Conservation (phyloP, 768 basidiomycete species). For the Pisolithus marmoratus region DNA sequence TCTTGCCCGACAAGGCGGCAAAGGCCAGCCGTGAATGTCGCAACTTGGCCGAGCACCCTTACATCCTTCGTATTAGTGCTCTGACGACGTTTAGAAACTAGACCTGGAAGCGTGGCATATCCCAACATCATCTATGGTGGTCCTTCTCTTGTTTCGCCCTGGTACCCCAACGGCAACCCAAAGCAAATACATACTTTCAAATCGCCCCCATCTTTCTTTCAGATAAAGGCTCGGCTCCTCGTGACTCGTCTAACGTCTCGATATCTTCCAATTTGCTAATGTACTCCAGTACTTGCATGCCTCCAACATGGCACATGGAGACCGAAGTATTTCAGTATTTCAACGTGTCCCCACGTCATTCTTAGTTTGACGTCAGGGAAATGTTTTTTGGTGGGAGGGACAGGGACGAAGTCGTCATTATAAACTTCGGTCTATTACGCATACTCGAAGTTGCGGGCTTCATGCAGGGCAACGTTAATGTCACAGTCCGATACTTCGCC, state of each 20-base stretch:
- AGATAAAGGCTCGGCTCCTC: slow-evolving; percentile 10
- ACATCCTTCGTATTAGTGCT: background rate
- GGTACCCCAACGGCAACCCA: slow-evolving; percentile 19
- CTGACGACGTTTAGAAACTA: slow-evolving; percentile 16
- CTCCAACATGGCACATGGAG: slow-evolving; percentile 27
- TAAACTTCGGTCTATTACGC: slow-evolving; percentile 37
- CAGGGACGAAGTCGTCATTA: slow-evolving; percentile 23
- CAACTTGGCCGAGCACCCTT: no score
- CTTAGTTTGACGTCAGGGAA: slow-evolving; percentile 21
- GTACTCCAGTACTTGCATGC: slow-evolving; percentile 22
- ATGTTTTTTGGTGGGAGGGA: slow-evolving; percentile 33
- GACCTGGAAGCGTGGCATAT: slow-evolving; percentile 24
- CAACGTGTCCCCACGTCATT: background rate
- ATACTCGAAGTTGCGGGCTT: slow-evolving; percentile 32
- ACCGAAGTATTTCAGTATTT: slow-evolving; percentile 18
- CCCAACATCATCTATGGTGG: slow-evolving; percentile 14
- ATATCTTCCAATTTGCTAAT: slow-evolving; percentile 11
- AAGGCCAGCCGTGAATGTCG: slow-evolving; percentile 15
- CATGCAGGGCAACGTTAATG: slow-evolving; percentile 29
- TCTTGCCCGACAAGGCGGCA: slow-evolving; percentile 10
- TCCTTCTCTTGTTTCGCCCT: slow-evolving; percentile 23
- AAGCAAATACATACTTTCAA: slow-evolving; percentile 9
- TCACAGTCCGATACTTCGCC: slow-evolving; percentile 37
- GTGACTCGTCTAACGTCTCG: background rate
- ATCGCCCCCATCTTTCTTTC: slow-evolving; percentile 3